A percentile compares a stretch with the other conserved stretches of the same genome.
Conservation (phyloP, 176 grass and related monocot species). For the Musa schizocarpa region DNA sequence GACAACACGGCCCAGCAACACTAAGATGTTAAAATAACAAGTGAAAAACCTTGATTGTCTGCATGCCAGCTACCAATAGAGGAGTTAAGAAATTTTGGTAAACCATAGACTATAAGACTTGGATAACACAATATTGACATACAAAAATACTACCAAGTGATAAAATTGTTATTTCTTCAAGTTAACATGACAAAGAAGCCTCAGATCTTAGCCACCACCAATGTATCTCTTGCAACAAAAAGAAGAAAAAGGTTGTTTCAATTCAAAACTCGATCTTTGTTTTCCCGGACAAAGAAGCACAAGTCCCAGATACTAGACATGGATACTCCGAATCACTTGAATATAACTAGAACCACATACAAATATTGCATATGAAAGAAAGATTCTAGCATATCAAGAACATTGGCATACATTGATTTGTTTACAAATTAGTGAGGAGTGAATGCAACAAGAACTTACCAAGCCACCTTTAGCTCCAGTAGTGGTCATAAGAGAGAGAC, state of each 20-base stretch:
- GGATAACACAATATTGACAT: no score
- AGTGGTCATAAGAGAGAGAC: slow-evolving; percentile 88
- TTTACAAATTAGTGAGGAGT: neutral
- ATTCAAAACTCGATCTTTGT: neutral
- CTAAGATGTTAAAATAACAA: neutral
- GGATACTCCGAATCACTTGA: neutral
- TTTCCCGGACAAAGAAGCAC: neutral
- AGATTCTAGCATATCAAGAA: neutral
- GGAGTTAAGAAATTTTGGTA: no score
- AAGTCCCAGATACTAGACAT: neutral
- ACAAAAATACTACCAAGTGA: no score
- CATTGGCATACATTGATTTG: neutral
- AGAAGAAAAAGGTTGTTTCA: neutral
- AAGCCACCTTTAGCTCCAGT: slow-evolving; percentile 82
- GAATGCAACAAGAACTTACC: slow-evolving; percentile 38
- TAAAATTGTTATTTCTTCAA: no score
- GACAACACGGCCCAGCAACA: neutral
- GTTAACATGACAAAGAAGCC: no score
- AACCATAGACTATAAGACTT: no score
- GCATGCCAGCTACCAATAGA: no score
- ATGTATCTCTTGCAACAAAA: neutral
- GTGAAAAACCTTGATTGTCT: no score
- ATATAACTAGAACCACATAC: neutral
- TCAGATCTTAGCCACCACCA: neutral
- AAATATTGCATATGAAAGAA: neutral